Conservation (phyloP, 208 protist genomes). For the Trypanosoma theileri region DNA sequence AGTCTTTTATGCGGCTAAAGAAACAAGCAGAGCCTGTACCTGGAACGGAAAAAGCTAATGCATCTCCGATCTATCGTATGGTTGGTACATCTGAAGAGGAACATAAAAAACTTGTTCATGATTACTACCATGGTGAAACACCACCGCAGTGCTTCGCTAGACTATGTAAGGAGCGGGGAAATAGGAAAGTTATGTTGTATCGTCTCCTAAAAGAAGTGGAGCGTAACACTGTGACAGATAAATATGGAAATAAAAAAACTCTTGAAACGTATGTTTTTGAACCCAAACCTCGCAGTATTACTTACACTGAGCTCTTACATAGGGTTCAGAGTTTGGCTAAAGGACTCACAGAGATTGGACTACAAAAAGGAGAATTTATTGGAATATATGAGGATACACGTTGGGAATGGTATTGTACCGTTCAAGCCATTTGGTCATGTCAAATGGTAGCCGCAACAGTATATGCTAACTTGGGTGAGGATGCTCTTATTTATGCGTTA, state of each 20-base stretch:
- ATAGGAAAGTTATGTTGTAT: constrained; percentile 51
- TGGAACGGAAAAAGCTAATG: constrained; percentile 38
- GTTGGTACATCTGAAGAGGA: constrained; percentile 45
- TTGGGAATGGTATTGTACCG: constrained; percentile 76
- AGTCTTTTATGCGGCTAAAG: constrained; percentile 41
- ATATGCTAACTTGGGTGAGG: constrained; percentile 86
- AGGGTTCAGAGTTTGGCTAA: constrained; percentile 50
- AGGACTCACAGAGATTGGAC: constrained; percentile 57
- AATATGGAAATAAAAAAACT: constrained; percentile 42
- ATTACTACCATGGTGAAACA: constrained; percentile 46
- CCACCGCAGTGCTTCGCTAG: constrained; percentile 38
- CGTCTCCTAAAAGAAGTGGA: constrained; percentile 53
- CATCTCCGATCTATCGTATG: constrained; percentile 72
- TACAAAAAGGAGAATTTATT: constrained; percentile 44
- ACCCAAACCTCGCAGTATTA: constrained; percentile 49
- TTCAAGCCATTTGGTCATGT: constrained; percentile 69
- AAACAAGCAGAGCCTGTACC: constrained; percentile 37
- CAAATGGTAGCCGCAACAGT: constrained; percentile 67
- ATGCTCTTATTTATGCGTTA: constrained; percentile 75
- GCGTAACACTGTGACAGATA: constrained; percentile 30
- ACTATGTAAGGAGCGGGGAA: constrained; percentile 46
- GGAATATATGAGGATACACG: constrained; percentile 85
- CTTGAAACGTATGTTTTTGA: constrained; percentile 73
- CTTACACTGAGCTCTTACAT: constrained; percentile 51
- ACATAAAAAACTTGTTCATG: constrained; percentile 38